Base-by-base conservation (phyloP, 768 basidiomycete species). In the Panus rudis region DNA sequence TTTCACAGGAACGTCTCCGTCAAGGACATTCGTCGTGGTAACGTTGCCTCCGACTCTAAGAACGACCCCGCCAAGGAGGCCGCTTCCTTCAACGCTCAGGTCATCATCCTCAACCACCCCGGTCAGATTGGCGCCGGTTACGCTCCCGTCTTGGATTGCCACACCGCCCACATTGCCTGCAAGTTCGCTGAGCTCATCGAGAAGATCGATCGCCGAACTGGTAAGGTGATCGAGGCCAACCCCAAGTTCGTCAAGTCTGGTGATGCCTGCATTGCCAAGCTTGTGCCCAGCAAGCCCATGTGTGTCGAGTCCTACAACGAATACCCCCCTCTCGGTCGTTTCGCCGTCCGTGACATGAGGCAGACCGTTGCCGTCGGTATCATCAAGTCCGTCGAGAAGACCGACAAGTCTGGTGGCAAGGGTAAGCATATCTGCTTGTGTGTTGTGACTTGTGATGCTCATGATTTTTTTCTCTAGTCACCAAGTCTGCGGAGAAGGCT, bases 211-310 rank as follows among this genome's bases (percentile, higher is more conserved):
- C 90, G 94, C 65, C 92, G 94, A 66, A 85, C 88, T 63, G 94
- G 94, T 68, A 97, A 97, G 75, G 75, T 78, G 39, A 76, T 96
- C 46, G 93, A 96, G 68, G 70, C 73, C 59, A 22, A 64, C 44
- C 96, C 96, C 71, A 99, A 99, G 71, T 92, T 91, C 70, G 87
- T 99, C 81, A 99, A 97, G 79, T 93, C 91, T 47, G 96, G 96
- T 70, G 96, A 99, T 74, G 92, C 94, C 51, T 90, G 87, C 76
- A 99, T 99, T 60, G 92, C 92, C 73, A 96, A 96, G 73, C 87
- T 96, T 52, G 70, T 94, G 57, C 91, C 92, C 52, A 81, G 80
- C 73, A 96, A 97, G 81, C 93, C 93, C 52, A 92, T 94, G 86
- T 86, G 84, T 72, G 84, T 86, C 50, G 82, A 93, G 76, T 79